A percentile compares a stretch with the other conserved stretches of the same genome.
phyloP scores from a whole-genome alignment of 192 early-diverging fungal species.

The Helicostylum pulchrum region DNA sequence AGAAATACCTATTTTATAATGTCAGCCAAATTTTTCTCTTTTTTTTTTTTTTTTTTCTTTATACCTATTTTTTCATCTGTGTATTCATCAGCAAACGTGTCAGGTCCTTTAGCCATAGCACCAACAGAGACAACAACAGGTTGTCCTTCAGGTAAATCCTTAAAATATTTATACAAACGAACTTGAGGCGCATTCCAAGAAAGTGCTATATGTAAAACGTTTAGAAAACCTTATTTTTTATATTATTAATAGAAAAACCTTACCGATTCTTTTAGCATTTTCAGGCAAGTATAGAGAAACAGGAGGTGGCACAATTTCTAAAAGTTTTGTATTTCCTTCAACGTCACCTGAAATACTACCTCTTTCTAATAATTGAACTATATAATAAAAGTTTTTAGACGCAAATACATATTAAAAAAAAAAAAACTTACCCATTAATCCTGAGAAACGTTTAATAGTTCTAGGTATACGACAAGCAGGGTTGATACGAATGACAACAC shows the following conservation, averaged over 20 bases:
- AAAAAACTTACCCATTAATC: conserved; percentile 77
- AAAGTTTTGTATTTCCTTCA: conserved; percentile 68
- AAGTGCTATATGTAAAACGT: conserved; percentile 51
- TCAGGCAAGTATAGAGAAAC: conserved; percentile 91
- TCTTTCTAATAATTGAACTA: conserved; percentile 96
- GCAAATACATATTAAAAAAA: too few relatives aligned
- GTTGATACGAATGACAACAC: conserved; percentile 94
- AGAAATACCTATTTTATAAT: conserved; percentile 49
- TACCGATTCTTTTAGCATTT: conserved; percentile 77
- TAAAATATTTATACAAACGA: conserved; percentile 68
- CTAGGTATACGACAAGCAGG: conserved; percentile 96
- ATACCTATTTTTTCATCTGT: conserved; percentile 93
- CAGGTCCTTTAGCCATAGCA: conserved; percentile 92
- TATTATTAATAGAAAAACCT: neutral
- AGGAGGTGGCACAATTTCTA: conserved; percentile 95
- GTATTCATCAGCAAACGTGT: conserved; percentile 91
- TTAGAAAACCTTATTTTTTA: neutral
- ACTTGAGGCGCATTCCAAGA: conserved; percentile 86
- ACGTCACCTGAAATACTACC: conserved; percentile 86
- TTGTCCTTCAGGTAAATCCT: conserved; percentile 63
- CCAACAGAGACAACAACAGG: conserved; percentile 91
- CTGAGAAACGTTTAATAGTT: conserved; percentile 97
- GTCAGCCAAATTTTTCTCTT: too few relatives aligned
- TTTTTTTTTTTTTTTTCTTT: neutral
- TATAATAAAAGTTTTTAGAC: neutral